Evolutionary conservation across 202 grass and related monocot genomes (phyloP).

Genomic region (Zizania palustris): DNA sequence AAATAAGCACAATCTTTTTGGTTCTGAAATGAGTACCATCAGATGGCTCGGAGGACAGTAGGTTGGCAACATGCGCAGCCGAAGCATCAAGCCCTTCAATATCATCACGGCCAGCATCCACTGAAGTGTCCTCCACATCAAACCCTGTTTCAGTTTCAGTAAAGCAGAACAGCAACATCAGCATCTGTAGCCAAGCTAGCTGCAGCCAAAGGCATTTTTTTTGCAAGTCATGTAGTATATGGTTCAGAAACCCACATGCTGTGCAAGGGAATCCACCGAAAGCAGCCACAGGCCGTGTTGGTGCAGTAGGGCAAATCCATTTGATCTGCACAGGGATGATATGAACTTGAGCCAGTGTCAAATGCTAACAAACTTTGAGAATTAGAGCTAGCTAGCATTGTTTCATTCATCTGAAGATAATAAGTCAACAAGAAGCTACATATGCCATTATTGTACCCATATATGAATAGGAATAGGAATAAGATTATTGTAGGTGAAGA

Average conservation of each 20-base stretch:
- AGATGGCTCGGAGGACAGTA: conserved; percentile 76
- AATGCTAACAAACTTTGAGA: neutral
- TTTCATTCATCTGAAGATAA: conserved; percentile 46
- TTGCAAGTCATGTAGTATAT: conserved; percentile 13
- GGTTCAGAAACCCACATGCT: conserved; percentile 69
- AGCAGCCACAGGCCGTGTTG: conserved; percentile 73
- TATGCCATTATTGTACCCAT: conserved; percentile 12
- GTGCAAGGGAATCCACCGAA: conserved; percentile 97
- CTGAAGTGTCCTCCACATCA: conserved; percentile 74
- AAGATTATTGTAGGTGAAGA: conserved; percentile 37
- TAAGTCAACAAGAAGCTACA: conserved; percentile 33
- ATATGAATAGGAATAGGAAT: conserved; percentile 34
- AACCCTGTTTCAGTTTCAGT: conserved; percentile 62
- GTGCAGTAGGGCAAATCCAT: conserved; percentile 98
- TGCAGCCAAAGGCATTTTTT: conserved; percentile 10
- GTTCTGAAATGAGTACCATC: conserved; percentile 62
- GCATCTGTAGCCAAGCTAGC: conserved; percentile 23
- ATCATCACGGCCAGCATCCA: conserved; percentile 85
- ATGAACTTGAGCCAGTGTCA: conserved; percentile 12
- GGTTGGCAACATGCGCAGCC: conserved; percentile 78
- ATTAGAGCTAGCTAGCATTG: too few species aligned
- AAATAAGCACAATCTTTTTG: neutral
- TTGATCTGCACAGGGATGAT: conserved; percentile 68
- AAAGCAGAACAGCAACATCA: neutral
- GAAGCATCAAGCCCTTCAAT: conserved; percentile 80